Conservation (phyloP, 306 rosid species). For the Rosa persica region DNA sequence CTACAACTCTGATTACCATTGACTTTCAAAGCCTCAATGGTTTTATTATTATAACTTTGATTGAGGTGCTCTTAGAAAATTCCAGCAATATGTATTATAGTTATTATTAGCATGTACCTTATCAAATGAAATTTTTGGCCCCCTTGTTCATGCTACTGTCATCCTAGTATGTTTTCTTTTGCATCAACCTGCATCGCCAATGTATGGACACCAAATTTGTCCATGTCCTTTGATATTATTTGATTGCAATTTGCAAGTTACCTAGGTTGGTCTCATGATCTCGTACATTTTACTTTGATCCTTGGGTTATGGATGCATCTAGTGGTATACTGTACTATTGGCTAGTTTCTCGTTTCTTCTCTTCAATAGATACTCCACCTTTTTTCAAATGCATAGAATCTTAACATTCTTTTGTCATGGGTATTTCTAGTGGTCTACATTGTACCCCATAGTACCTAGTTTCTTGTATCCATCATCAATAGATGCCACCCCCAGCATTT, state of each 20-base stretch:
- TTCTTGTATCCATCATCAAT: not conserved
- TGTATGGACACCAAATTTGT: not conserved
- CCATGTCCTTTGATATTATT: not conserved
- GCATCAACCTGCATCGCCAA: not conserved
- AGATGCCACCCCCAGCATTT: not conserved
- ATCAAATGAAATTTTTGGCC: not conserved
- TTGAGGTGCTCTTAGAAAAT: not conserved
- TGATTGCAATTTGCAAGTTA: not conserved
- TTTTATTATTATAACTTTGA: not conserved
- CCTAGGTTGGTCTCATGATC: not conserved
- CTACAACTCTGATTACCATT: not conserved
- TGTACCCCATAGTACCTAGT: not conserved
- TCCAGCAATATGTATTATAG: not conserved
- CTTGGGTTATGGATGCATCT: slow-evolving; percentile 4
- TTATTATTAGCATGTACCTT: not conserved
- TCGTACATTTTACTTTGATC: not conserved
- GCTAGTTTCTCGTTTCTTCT: not conserved
- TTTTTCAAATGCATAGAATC: not conserved
- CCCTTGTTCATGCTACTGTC: not conserved
- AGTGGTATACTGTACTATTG: not conserved
- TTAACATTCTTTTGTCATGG: not conserved
- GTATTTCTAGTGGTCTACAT: not conserved
- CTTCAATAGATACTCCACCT: not conserved
- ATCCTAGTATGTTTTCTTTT: not conserved
- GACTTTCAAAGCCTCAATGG: not conserved